phyloP scores from a whole-genome alignment of 345 rosid species.

The Murraya paniculata region DNA sequence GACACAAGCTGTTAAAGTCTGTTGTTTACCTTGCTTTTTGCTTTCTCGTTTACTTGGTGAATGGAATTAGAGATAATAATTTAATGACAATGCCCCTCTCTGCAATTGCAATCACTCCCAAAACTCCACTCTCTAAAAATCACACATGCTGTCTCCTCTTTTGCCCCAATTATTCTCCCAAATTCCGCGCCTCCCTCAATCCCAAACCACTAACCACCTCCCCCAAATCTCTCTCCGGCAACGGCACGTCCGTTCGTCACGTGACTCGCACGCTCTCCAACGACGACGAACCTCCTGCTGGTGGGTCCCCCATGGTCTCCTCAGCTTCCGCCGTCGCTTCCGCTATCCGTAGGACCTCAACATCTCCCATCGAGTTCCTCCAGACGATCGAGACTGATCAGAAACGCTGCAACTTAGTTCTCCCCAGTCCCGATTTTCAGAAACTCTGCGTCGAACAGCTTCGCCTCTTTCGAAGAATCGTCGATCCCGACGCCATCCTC shows the following conservation, averaged over 20 bases:
- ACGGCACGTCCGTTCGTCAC: constrained; percentile 44
- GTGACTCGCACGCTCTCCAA: constrained; percentile 41
- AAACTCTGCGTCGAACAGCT: constrained; percentile 77
- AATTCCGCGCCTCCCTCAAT: constrained; percentile 10
- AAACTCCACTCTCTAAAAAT: constrained; percentile 17
- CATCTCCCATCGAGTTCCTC: constrained; percentile 68
- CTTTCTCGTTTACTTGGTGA: too few species aligned
- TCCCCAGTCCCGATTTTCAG: constrained; percentile 81
- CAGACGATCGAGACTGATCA: constrained; percentile 60
- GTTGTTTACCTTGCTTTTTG: too few species aligned
- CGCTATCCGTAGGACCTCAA: constrained; percentile 62
- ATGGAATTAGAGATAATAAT: too few species aligned
- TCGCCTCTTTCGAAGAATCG: constrained; percentile 74
- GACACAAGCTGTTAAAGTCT: too few species aligned
- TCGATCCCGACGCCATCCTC: constrained; percentile 66
- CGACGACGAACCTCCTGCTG: constrained; percentile 22
- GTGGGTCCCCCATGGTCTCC: constrained; percentile 28
- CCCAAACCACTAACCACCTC: constrained; percentile 15
- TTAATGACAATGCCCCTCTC: too few species aligned
- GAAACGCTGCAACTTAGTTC: constrained; percentile 47
- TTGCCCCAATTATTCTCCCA: constrained; percentile 7
- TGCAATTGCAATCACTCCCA: constrained; percentile 35
- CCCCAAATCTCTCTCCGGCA: constrained; percentile 31
- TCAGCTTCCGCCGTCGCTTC: constrained; percentile 83
- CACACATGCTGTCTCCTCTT: constrained; percentile 27